phyloP scores from a whole-genome alignment of 164 flowering plant genomes.

The Pachysandra terminalis region DNA sequence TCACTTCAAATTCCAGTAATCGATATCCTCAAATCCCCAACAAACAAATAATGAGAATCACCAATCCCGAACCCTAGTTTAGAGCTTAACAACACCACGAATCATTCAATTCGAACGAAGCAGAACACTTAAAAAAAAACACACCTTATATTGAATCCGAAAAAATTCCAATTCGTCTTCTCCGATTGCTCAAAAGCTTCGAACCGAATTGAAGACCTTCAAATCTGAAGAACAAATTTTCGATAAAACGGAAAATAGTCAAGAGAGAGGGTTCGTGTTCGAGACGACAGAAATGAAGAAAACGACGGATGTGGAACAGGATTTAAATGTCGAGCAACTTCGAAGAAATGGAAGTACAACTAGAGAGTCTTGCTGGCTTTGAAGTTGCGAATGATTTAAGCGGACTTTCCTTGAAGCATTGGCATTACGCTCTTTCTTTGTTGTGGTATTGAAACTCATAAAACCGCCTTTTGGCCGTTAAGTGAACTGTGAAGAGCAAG shows the following conservation, averaged over 20 bases:
- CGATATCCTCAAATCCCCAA: neutral
- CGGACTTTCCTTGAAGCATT: no score
- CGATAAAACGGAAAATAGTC: no score
- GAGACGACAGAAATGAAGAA: no score
- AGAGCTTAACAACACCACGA: neutral
- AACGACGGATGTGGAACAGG: neutral
- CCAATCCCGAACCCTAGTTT: slow-evolving; percentile 1
- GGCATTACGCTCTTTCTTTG: no score
- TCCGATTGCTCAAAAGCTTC: neutral
- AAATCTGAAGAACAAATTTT: neutral
- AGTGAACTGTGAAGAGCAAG: no score
- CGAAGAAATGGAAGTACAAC: neutral
- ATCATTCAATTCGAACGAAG: neutral
- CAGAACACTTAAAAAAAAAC: slow-evolving; percentile 6
- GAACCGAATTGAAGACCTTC: neutral
- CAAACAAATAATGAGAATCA: neutral
- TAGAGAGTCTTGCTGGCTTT: neutral
- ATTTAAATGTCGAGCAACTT: slow-evolving; percentile 13
- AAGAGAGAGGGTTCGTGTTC: neutral
- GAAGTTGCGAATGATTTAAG: no score
- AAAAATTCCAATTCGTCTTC: neutral
- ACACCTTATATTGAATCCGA: slow-evolving; percentile 6
- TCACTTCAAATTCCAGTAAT: neutral
- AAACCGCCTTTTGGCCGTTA: no score
- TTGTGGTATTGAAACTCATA: no score